Evolutionary conservation across 805 yeast genomes (phyloP).

Genomic region (Metschnikowia rubicola): DNA sequence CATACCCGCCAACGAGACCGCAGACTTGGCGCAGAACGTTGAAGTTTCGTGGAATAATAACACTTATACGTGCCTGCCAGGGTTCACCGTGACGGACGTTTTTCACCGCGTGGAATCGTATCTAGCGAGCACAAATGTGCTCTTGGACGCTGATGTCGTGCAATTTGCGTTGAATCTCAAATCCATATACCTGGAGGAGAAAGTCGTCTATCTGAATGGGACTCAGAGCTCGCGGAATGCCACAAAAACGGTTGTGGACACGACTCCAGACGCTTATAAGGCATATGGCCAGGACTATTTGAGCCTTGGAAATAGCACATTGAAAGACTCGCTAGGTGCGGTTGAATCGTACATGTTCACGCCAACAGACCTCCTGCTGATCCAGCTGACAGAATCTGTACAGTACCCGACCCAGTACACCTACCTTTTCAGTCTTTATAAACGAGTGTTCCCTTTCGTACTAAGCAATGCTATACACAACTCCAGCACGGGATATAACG

Average conservation of each 20-base stretch:
- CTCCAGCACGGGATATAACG: slow-evolving; percentile 20
- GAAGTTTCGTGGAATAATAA: slow-evolving; percentile 26
- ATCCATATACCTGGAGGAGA: slow-evolving; percentile 25
- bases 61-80: slow-evolving; percentile 28
- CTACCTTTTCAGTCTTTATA: slow-evolving; percentile 26
- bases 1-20: slow-evolving; percentile 26
- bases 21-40: slow-evolving; percentile 13
- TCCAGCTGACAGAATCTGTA: slow-evolving; percentile 12
- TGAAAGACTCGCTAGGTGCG: slow-evolving; percentile 22
- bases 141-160: slow-evolving; percentile 31
- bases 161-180: slow-evolving; percentile 29
- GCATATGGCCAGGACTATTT: slow-evolving; percentile 4
- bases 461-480: slow-evolving; percentile 21
- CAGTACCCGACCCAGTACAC: slow-evolving; percentile 27
- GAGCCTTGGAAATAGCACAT: slow-evolving; percentile 28
- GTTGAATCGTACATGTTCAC: slow-evolving; percentile 24
- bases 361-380: slow-evolving; percentile 23
- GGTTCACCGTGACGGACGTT: slow-evolving; percentile 23
- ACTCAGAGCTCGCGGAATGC: not conserved
- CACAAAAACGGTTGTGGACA: not conserved
- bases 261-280: slow-evolving; percentile 1
- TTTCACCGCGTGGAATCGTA: slow-evolving; percentile 20
- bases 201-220: not conserved
- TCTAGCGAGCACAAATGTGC: slow-evolving; percentile 28
- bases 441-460: slow-evolving; percentile 28